phyloP scores from a whole-genome alignment of 192 early-diverging fungal species.

The Backusella psychrophila region DNA sequence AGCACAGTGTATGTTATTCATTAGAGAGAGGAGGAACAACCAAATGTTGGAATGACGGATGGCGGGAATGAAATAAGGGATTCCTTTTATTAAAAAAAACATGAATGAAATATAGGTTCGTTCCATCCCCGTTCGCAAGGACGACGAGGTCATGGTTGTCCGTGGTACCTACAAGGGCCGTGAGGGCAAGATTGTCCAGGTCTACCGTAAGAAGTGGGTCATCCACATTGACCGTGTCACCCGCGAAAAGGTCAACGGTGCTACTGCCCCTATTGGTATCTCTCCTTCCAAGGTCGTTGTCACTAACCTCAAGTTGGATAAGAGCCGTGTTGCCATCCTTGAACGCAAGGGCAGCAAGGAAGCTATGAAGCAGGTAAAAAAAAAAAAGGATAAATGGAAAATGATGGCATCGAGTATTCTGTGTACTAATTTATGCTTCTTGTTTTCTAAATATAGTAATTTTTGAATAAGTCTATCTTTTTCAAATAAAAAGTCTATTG shows the following conservation, averaged over 20 bases:
- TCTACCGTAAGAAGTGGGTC: conserved; percentile 99
- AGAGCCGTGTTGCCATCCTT: conserved; percentile 91
- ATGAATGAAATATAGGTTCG: conserved; percentile 57
- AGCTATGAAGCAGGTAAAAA: conserved; percentile 35
- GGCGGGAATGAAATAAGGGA: neutral
- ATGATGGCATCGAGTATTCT: neutral
- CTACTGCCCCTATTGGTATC: conserved; percentile 87
- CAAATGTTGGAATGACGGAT: neutral
- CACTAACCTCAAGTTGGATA: conserved; percentile 93
- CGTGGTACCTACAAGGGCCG: conserved; percentile 97
- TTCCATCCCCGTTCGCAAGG: conserved; percentile 95
- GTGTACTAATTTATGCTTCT: neutral
- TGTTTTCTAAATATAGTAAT: conserved; percentile 1
- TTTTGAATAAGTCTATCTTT: neutral
- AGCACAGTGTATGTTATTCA: conserved; percentile 87
- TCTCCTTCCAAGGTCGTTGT: conserved; percentile 99
- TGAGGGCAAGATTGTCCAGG: conserved; percentile 93
- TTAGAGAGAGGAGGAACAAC: neutral
- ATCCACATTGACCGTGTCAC: conserved; percentile 98
- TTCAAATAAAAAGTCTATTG: neutral
- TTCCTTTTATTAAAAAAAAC: neutral
- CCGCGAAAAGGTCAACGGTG: conserved; percentile 98
- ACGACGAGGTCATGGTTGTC: conserved; percentile 96
- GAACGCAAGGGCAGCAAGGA: conserved; percentile 76
- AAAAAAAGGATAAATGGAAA: neutral